Evolutionary conservation across 1,139 yeast species (phyloP), one percentile per base, ranked within the genome.

Genomic region (Kurtzmaniella natalensis): DNA sequence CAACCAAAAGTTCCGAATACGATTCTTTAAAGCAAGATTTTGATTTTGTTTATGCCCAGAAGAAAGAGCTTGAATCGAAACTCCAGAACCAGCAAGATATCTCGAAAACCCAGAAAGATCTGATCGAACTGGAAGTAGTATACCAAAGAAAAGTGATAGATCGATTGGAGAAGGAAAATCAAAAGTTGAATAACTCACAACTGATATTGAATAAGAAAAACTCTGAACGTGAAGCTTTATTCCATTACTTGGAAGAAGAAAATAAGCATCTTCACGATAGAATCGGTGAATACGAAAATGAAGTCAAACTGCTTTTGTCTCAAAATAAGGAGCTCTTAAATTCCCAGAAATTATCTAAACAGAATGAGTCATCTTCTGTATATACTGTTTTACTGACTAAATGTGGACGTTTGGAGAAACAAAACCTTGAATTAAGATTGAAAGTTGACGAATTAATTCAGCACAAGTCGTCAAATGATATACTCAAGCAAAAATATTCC

Each of bases 21-120:
- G 51, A 50, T 18, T 50, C 55, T 17, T 51, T 81, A 19, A 74
- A 77, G 44, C 61, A 64, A 27, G 77, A 81, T 44, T 67, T 84
- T 23, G 64, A 74, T 22, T 80, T 65, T 37, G 75, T 83, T 38
- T 63, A 77, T 35, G 64, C 70, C 28, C 76, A 80, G 45, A 69
- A 81, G 25, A 65, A 70, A 32, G 72, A 76, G 32, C 53, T 81
- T 27, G 83, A 81, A 38, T 61, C 70, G 6, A 70, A 73, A 36
- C 55, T 72, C 30, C 55, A 70, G 16, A 66, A 68, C 32, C 74
- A 74, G 38, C 61, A 72, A 7, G 71, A 70, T 34, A 74, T 59
- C 3, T 46, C 67, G 30, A 47, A 71, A 18, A 62, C 65, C 33
- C 59, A 58, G 17, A 48, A 70, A 14, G 59, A 66, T 13, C 58